A percentile compares a stretch with the other conserved stretches of the same genome.
phyloP scores from a whole-genome alignment of 129 eudicot species.

The Glebionis coronaria region DNA sequence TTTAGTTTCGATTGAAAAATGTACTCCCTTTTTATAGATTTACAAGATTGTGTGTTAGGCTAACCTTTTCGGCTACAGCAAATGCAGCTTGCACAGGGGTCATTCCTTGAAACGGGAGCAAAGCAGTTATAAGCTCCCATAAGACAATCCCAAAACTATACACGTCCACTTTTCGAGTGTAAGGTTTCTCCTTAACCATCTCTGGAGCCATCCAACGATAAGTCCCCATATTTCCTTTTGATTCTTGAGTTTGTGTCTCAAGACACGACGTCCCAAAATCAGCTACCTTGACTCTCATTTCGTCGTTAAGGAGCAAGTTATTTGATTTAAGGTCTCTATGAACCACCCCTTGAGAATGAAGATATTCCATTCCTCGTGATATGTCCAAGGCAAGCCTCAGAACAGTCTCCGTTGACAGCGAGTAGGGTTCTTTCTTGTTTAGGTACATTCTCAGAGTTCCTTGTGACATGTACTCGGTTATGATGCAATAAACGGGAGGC shows the following conservation, averaged over 20 bases:
- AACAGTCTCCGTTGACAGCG: conserved; percentile 84
- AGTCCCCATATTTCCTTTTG: conserved; percentile 96
- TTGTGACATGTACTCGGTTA: conserved; percentile 98
- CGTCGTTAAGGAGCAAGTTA: conserved; percentile 83
- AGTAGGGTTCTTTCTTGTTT: conserved; percentile 98
- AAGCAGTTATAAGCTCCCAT: conserved; percentile 95
- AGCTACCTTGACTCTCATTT: conserved; percentile 95
- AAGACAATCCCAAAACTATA: conserved; percentile 95
- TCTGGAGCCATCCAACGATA: conserved; percentile 99
- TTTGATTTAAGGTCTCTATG: conserved; percentile 91
- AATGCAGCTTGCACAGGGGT: conserved; percentile 99
- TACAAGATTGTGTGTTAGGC: not conserved
- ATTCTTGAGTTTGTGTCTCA: conserved; percentile 81
- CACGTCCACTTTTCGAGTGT: conserved; percentile 90
- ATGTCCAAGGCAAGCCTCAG: conserved; percentile 91
- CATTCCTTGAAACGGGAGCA: conserved; percentile 98
- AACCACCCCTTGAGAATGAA: conserved; percentile 96
- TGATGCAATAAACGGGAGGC: conserved; percentile 95
- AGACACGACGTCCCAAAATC: conserved; percentile 96
- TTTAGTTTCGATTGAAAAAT: not conserved
- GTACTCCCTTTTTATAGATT: not conserved
- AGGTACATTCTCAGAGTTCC: conserved; percentile 96
- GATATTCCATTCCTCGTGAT: conserved; percentile 95
- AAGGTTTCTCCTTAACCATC: conserved; percentile 92
- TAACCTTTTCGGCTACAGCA: conserved; percentile 93